Base-by-base conservation (phyloP, 106 monocot genomes). In the Acorus calamus region DNA sequence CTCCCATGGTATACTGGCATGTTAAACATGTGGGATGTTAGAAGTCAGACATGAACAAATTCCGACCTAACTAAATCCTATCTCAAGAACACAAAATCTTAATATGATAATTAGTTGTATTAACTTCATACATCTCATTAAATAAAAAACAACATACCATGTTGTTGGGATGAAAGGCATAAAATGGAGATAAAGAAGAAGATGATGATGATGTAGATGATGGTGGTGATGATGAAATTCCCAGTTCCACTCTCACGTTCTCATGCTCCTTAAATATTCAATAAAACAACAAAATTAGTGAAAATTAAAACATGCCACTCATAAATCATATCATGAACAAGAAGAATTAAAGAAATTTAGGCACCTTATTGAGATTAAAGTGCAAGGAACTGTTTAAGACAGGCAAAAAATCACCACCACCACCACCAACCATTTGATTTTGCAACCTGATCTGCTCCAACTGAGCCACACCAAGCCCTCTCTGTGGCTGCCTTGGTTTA, bases 401-500 rank as follows among this genome's bases (percentile, higher is more conserved):
- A 11, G 72, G 71, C 28, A 57, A 57, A 53, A 62, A 42, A 9
- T 57, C 61, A 44, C 49, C 54, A 28, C 28, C 28, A 28, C 28
- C 28, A 28, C 1, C 28, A 28, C 28, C 28, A 52, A 67, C 76
- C 66, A 89, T 79, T 50, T 86, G 80, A 65, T 45, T 76, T 44
- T 90, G 86, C 11, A 86, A 51, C 55, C 86, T 83, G 45, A 90
- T 78, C 70, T 81, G 80, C 67, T 90, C 90, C 60, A 90, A 53
- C 61, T 86, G 83, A 65, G 86, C 90, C 49, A 90, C 90, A 7
- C 86, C 90, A 41, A 86, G 69, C 0, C 90, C 90, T 73, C 90
- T 78, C 52, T 85, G 85, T 0, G 79, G 82, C 46, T 75, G 75
- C 75, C 74, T 83, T 4, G 73, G 68, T 58, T 77, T 76, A 2